These are phyloP conservation scores for Aureobasidium sp. DNA, from an alignment of 2,329 filamentous ascomycete genomes.

Conservation along the genomic window DNA sequence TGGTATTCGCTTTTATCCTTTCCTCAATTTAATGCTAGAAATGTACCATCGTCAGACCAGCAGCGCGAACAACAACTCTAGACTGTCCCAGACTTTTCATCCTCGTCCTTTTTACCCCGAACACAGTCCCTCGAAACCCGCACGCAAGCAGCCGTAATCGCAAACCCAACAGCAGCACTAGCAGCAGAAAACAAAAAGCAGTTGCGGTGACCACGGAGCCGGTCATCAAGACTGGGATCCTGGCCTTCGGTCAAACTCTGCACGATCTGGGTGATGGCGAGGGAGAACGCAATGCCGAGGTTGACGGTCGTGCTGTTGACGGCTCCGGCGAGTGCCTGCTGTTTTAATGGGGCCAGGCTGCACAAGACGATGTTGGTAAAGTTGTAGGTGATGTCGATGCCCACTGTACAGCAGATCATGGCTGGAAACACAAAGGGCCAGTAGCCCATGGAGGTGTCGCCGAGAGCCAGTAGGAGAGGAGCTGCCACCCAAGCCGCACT, in stretches of 20 bases:
- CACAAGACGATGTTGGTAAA: conserved; percentile 29
- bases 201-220: conserved; percentile 2
- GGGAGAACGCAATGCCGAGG: conserved; percentile 30
- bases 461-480: conserved; percentile 29
- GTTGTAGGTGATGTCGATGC: conserved; percentile 32
- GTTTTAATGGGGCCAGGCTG: conserved; percentile 25
- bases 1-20: neutral
- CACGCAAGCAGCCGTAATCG: neutral
- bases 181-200: conserved; percentile 16
- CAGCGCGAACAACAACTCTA: neutral
- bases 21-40: neutral
- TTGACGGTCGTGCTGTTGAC: conserved; percentile 31
- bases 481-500: conserved; percentile 30
- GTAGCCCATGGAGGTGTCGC: conserved; percentile 27
- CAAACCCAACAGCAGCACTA: conserved; percentile 16
- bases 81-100: neutral
- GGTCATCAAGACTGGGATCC: neutral
- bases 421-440: conserved; percentile 32
- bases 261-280: conserved; percentile 30
- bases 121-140: neutral
- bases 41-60: neutral
- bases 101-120: neutral
- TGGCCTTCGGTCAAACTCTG: conserved; percentile 18
- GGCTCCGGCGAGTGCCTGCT: conserved; percentile 31
- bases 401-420: conserved; percentile 31